Conservation (phyloP, 1,284 basidiomycete species). For the Leccinum fuscescens region DNA sequence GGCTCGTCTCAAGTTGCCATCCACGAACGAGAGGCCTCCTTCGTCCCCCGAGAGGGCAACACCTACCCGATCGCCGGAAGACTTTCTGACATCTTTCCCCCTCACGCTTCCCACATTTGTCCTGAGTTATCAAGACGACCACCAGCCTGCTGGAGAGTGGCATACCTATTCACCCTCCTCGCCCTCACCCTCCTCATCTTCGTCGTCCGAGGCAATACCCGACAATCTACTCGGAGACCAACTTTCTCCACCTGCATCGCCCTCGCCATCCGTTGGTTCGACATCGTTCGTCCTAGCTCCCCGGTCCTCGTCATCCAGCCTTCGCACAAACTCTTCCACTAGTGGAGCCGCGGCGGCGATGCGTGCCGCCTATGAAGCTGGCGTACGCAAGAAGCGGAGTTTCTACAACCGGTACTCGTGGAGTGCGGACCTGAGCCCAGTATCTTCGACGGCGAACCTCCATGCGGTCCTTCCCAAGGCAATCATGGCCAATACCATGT, state of each 20-base stretch:
- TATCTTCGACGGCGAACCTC: slow-evolving; percentile 25
- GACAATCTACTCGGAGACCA: slow-evolving; percentile 22
- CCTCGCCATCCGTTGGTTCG: slow-evolving; percentile 31
- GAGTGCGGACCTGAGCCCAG: slow-evolving; percentile 36
- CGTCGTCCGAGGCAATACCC: slow-evolving; percentile 28
- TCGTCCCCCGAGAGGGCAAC: slow-evolving; percentile 5
- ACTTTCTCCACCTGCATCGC: slow-evolving; percentile 33
- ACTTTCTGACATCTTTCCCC: slow-evolving; percentile 60
- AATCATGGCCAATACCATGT: slow-evolving; percentile 6
- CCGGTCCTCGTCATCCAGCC: slow-evolving; percentile 32
- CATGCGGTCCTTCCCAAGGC: slow-evolving; percentile 19
- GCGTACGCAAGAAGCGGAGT: slow-evolving; percentile 55
- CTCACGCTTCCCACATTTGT: slow-evolving; percentile 51
- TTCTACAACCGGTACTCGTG: slow-evolving; percentile 56
- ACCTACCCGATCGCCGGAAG: slow-evolving; percentile 44
- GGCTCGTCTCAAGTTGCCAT: slow-evolving; percentile 43
- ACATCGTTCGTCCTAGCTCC: slow-evolving; percentile 28
- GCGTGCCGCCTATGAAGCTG: slow-evolving; percentile 54
- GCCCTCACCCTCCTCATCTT: slow-evolving; percentile 28
- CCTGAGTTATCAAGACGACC: slow-evolving; percentile 28
- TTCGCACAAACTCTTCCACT: slow-evolving; percentile 26
- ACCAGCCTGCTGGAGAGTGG: slow-evolving; percentile 29
- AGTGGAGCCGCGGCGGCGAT: slow-evolving; percentile 45
- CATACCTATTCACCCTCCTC: slow-evolving; percentile 29
- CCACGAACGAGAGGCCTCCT: slow-evolving; percentile 14